Evolutionary conservation across 192 early-diverging fungal genomes (phyloP).

Genomic region (Backusella macrospora): DNA sequence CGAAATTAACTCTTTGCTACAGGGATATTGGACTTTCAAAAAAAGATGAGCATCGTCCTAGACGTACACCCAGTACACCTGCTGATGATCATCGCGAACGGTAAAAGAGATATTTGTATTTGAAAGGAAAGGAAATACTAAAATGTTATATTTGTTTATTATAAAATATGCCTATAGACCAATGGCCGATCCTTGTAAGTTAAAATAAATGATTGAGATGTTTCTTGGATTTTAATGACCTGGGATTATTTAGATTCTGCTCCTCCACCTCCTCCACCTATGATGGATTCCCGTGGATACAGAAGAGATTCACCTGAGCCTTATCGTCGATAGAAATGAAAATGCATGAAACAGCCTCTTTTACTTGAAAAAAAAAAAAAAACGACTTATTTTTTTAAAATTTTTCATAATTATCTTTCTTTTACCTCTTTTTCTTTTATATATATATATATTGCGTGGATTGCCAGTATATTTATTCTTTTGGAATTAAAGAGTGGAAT

Average conservation of each 20-base stretch:
- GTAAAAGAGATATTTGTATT: background rate
- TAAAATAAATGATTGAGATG: background rate
- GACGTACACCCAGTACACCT: background rate
- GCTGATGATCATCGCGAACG: conserved; percentile 25
- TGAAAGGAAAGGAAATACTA: background rate
- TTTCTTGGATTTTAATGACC: background rate
- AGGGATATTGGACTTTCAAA: conserved; percentile 37
- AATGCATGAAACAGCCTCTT: background rate
- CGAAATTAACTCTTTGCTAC: background rate
- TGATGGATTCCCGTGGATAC: conserved; percentile 27
- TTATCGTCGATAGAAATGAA: conserved; percentile 21
- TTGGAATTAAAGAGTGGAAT: conserved; percentile 7
- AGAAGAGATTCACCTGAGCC: conserved; percentile 28
- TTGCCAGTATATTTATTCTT: background rate
- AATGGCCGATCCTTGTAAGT: conserved; percentile 19
- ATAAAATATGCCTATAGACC: background rate
- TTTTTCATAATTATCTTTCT: background rate
- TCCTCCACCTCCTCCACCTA: conserved; percentile 11
- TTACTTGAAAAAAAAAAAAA: background rate
- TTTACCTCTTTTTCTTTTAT: background rate
- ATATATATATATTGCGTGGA: background rate
- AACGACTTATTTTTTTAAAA: background rate
- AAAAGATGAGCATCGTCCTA: conserved; percentile 35
- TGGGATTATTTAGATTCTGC: conserved; percentile 7
- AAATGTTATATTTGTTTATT: background rate